These are phyloP conservation scores for Lactifluus hygrophoroides DNA, from an alignment of 768 basidiomycete genomes.

Conservation along the genomic window DNA sequence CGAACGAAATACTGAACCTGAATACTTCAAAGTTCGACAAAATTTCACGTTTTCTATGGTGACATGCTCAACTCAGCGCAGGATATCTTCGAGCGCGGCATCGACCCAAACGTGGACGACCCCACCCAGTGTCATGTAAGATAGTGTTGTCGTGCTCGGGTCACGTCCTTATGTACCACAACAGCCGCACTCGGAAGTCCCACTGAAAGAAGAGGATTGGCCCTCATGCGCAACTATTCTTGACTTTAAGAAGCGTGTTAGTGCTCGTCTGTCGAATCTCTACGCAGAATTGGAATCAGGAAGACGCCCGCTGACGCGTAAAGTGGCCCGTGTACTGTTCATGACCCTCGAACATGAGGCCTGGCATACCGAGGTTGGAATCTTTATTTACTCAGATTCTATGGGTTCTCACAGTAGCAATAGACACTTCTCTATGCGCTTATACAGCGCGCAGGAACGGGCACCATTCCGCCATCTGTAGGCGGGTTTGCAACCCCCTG, in stretches of 20 bases:
- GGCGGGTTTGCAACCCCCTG: constrained; percentile 66
- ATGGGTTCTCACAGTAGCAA: background rate
- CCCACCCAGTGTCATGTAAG: constrained; percentile 78
- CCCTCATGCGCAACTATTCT: constrained; percentile 64
- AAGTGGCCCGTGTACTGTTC: constrained; percentile 70
- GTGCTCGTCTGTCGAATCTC: constrained; percentile 58
- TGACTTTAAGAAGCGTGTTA: constrained; percentile 69
- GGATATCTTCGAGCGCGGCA: constrained; percentile 87
- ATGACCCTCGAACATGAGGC: constrained; percentile 92
- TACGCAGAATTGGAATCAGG: constrained; percentile 63
- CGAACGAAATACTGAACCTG: constrained; percentile 78
- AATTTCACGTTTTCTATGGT: background rate
- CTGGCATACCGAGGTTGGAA: constrained; percentile 65
- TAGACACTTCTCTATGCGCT: constrained; percentile 93
- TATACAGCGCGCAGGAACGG: constrained; percentile 67
- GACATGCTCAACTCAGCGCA: constrained; percentile 23
- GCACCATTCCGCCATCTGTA: constrained; percentile 69
- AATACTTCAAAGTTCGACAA: constrained; percentile 56
- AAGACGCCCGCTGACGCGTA: constrained; percentile 45
- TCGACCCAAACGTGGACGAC: constrained; percentile 92
- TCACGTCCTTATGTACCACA: background rate
- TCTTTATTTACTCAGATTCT: background rate
- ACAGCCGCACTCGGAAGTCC: constrained; percentile 86
- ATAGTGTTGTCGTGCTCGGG: constrained; percentile 5
- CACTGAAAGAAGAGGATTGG: constrained; percentile 76